Conservation (phyloP, 163 green algal genomes). For the Chlamydomonas reinhardtii region DNA sequence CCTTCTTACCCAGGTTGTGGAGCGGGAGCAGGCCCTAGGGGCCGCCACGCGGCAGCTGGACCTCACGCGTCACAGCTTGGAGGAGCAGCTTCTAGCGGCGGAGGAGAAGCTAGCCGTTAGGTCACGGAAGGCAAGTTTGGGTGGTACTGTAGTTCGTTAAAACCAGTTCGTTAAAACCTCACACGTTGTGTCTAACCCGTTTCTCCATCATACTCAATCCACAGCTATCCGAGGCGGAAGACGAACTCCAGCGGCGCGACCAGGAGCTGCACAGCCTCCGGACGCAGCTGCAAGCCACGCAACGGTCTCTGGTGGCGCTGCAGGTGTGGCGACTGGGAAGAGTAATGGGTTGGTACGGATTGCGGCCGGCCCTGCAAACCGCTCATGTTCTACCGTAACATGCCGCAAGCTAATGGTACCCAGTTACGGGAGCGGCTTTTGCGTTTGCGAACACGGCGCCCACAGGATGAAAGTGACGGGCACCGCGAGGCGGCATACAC, state of each 20-base stretch:
- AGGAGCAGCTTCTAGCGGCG: slow-evolving; percentile 9
- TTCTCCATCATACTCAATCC: too few relatives aligned
- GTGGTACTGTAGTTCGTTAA: too few relatives aligned
- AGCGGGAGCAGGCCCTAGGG: slow-evolving; percentile 30
- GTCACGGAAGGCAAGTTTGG: too few relatives aligned
- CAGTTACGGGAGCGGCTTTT: too few relatives aligned
- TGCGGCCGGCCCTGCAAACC: too few relatives aligned
- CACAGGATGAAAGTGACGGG: not conserved
- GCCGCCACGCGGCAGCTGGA: slow-evolving; percentile 2
- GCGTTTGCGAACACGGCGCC: too few relatives aligned
- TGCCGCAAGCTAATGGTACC: too few relatives aligned
- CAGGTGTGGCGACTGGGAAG: not conserved
- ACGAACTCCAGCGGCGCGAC: slow-evolving; percentile 22
- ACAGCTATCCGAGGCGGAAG: slow-evolving; percentile 10
- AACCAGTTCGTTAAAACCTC: too few relatives aligned
- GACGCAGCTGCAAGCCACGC: slow-evolving; percentile 25
- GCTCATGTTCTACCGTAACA: too few relatives aligned
- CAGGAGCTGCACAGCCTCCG: not conserved
- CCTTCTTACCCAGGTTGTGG: slow-evolving; percentile 21
- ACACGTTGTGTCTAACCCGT: too few relatives aligned
- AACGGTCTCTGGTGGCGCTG: slow-evolving; percentile 19
- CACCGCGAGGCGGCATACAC: not conserved
- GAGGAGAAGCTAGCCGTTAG: slow-evolving; percentile 35
- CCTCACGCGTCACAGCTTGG: slow-evolving; percentile 13
- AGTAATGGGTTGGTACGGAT: too few relatives aligned